Evolutionary conservation across 805 yeast species (phyloP), one percentile per base, ranked within the genome.

Genomic region (Saccharomyces jurei): DNA sequence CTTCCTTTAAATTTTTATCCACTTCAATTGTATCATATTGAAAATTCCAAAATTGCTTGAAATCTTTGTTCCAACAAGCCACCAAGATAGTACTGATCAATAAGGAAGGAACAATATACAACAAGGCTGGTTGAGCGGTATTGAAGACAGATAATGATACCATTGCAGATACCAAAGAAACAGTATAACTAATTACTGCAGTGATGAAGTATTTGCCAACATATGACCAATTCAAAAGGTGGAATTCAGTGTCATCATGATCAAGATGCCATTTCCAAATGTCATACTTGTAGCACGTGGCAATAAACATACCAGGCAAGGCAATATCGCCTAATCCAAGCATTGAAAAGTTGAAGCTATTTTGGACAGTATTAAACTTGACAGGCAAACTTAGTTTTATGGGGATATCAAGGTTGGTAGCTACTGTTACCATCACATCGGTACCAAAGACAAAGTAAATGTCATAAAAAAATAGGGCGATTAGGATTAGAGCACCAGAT

Each of bases 271-370:
- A 68, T 44, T 62, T 70, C 63, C 60, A 74, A 28, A 77, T 64
- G 67, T 83, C 88, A 63, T 70, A 82, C 53, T 84, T 71, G 26
- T 81, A 69, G 58, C 81, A 77, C 48, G 81, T 67, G 1, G 83
- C 67, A 8, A 80, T 68, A 52, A 81, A 75, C 25, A 73, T 52
- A 0, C 84, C 85, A 0, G 89, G 88, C 5, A 82, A 49, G 21
- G 80, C 80, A 52, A 86, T 76, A 64, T 85, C 90, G 5, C 89
- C 89, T 4, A 84, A 68, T 0, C 89, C 90, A 9, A 85, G 67
- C 50, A 64, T 49, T 4, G 78, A 69, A 57, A 71, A 66, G 6
- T 63, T 56, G 29, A 62, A 53, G 13, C 48, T 53, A 41, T 50
- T 52, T 31, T 50, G 47, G 1, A 50, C 46, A 1, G 54, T 50